A percentile compares a stretch with the other conserved stretches of the same genome.
Evolutionary conservation across 1,284 basidiomycete genomes (phyloP).

Genomic region (Pterulicium gracile): DNA sequence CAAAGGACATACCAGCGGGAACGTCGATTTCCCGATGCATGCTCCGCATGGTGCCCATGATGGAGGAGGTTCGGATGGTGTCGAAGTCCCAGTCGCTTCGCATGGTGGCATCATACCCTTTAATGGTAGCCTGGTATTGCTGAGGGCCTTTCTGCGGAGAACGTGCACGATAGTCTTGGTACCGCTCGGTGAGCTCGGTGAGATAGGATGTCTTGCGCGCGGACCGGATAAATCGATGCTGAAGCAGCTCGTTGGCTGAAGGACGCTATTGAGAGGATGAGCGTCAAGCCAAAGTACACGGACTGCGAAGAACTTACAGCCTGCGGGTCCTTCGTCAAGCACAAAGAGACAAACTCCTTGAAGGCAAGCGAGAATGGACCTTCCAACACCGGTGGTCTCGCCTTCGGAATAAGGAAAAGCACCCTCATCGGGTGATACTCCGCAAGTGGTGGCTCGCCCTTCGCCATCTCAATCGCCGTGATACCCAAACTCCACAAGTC

Average conservation of each 20-base stretch:
- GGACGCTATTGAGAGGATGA: constrained; percentile 51
- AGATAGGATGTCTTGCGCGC: constrained; percentile 78
- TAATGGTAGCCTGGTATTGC: constrained; percentile 43
- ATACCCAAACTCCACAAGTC: constrained; percentile 98
- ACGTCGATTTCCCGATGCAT: constrained; percentile 51
- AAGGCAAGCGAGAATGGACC: constrained; percentile 78
- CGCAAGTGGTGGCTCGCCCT: constrained; percentile 87
- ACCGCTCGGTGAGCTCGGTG: constrained; percentile 77
- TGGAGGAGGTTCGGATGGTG: constrained; percentile 66
- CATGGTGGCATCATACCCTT: constrained; percentile 68
- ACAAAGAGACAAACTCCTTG: constrained; percentile 87
- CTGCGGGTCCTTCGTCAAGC: constrained; percentile 87
- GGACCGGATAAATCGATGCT: constrained; percentile 84
- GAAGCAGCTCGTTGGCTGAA: constrained; percentile 82
- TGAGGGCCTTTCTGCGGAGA: constrained; percentile 42
- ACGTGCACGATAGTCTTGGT: constrained; percentile 57
- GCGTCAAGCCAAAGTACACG: constrained; percentile 10
- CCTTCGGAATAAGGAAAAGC: constrained; percentile 92
- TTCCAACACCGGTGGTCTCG: constrained; percentile 87
- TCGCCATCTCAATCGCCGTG: constrained; percentile 93
- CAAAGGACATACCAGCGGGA: constrained; percentile 42
- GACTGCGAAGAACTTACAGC: constrained; percentile 35
- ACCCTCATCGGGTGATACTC: constrained; percentile 97
- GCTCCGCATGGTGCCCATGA: constrained; percentile 63
- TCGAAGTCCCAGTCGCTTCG: constrained; percentile 95